Conservation (phyloP, 1,139 yeast genomes). For the Yamadazyma friedrichii region DNA sequence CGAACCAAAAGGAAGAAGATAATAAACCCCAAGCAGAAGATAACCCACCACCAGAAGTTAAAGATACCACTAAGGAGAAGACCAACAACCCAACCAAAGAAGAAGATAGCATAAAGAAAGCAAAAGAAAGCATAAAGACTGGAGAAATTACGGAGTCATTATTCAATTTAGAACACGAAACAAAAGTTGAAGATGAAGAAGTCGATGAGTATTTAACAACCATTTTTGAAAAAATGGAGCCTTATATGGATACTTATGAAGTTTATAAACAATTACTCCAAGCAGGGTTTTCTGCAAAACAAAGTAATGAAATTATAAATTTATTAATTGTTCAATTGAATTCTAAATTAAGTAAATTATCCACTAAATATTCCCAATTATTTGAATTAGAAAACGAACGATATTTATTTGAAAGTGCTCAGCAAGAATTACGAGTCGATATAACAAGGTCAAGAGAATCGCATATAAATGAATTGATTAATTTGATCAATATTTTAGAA, state of each 20-base stretch:
- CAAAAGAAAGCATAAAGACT: conserved; percentile 7
- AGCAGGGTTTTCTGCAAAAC: conserved; percentile 53
- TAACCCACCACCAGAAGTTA: too few relatives aligned
- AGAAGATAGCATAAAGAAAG: neutral
- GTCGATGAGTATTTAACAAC: conserved; percentile 27
- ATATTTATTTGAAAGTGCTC: conserved; percentile 89
- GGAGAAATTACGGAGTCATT: conserved; percentile 8
- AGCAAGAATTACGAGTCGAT: conserved; percentile 81
- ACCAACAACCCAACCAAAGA: neutral
- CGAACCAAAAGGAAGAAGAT: too few relatives aligned
- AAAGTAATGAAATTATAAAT: conserved; percentile 53
- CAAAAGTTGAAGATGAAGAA: conserved; percentile 4
- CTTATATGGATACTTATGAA: conserved; percentile 51
- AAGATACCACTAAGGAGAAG: neutral
- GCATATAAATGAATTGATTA: conserved; percentile 67
- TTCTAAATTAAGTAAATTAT: conserved; percentile 54
- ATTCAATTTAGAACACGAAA: conserved; percentile 1
- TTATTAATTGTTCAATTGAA: conserved; percentile 51
- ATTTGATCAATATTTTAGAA: conserved; percentile 66
- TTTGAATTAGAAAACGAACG: conserved; percentile 82
- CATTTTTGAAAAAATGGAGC: conserved; percentile 44
- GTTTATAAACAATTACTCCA: conserved; percentile 39
- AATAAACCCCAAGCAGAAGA: too few relatives aligned
- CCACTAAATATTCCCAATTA: conserved; percentile 58
- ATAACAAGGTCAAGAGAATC: conserved; percentile 70